Evolutionary conservation across 2,329 filamentous ascomycete genomes (phyloP), one percentile per base, ranked within the genome.

Genomic region (Rugonectria rugulosa): DNA sequence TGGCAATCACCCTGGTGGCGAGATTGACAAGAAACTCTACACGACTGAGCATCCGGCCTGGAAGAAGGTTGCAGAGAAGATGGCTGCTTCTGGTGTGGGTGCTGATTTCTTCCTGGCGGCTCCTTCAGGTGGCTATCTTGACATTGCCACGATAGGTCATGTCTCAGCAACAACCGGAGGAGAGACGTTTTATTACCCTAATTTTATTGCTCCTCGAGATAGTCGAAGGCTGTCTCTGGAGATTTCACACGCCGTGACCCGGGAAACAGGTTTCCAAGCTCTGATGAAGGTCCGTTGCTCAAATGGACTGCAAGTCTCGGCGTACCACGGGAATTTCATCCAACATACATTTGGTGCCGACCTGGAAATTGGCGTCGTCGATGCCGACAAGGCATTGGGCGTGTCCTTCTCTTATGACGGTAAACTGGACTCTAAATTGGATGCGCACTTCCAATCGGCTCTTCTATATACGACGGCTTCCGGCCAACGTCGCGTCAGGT

Each of bases 231-330:
- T 99, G 32, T 89, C 88, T 3, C 84, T 89, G 42, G 95, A 99
- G 76, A 87, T 99, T 61, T 86, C 88, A 63, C 94, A 97, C 69
- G 87, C 91, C 1, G 86, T 97, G 24, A 92, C 88, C 3, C 84
- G 95, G 60, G 93, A 97, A 73, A 97, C 94, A 41, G 95, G 95
- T 19, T 98, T 91, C 78, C 94, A 97, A 75, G 92, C 92, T 17
- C 79, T 99, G 65, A 96, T 99, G 91, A 99, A 99, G 80, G 94
- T 99, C 54, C 89, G 95, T 59, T 99, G 95, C 77, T 97, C 93
- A 15, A 99, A 97, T 67, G 95, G 95, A 15, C 81, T 99, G 47
- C 95, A 99, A 72, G 89, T 99, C 14, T 87, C 91, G 14, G 86
- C 87, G n/a, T 99, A 99, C 70, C 92, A 97, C 68, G 95, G 95